Conservation (phyloP, 768 basidiomycete species). For the Leucosporidium scottii region DNA sequence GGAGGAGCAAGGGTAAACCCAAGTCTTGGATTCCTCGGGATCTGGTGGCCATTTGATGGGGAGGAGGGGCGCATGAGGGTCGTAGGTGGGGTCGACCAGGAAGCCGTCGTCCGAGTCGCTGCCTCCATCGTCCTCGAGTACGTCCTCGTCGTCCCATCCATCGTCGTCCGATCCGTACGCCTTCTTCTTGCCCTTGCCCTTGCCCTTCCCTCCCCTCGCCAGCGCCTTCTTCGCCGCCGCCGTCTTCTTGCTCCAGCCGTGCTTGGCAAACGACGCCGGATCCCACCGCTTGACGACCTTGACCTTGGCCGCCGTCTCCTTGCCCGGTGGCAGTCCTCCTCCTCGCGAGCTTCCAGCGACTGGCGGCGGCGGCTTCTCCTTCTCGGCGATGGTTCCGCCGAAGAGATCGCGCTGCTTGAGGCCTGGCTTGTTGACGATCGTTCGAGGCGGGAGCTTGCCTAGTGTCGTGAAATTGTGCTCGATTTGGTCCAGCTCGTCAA, state of each 20-base stretch:
- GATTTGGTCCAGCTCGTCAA: constrained; percentile 34
- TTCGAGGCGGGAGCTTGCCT: constrained; percentile 10
- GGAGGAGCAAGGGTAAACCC: constrained; percentile 68
- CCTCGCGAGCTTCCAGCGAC: constrained; percentile 6
- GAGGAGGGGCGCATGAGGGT: constrained; percentile 77
- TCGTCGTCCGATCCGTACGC: constrained; percentile 38
- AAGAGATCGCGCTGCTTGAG: constrained; percentile 27
- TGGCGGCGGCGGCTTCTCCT: constrained; percentile 1
- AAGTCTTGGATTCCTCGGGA: constrained; percentile 69
- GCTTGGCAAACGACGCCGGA: constrained; percentile 75
- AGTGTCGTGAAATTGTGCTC: constrained; percentile 13
- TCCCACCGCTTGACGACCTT: constrained; percentile 81
- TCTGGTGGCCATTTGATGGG: constrained; percentile 73
- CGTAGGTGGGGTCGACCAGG: constrained; percentile 44
- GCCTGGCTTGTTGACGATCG: constrained; percentile 18
- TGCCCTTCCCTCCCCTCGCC: constrained; percentile 39
- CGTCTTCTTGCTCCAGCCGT: constrained; percentile 46
- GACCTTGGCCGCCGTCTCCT: constrained; percentile 47
- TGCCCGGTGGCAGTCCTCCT: constrained; percentile 39
- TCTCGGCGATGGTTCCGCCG: constrained; percentile 2
- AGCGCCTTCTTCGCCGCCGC: constrained; percentile 49
- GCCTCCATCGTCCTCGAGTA: constrained; percentile 50
- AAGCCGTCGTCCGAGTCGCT: constrained; percentile 42
- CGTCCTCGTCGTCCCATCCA: constrained; percentile 48
- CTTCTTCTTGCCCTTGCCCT: constrained; percentile 48